phyloP scores from a whole-genome alignment of 2,329 filamentous ascomycete species.

The Botrytis fabae region DNA sequence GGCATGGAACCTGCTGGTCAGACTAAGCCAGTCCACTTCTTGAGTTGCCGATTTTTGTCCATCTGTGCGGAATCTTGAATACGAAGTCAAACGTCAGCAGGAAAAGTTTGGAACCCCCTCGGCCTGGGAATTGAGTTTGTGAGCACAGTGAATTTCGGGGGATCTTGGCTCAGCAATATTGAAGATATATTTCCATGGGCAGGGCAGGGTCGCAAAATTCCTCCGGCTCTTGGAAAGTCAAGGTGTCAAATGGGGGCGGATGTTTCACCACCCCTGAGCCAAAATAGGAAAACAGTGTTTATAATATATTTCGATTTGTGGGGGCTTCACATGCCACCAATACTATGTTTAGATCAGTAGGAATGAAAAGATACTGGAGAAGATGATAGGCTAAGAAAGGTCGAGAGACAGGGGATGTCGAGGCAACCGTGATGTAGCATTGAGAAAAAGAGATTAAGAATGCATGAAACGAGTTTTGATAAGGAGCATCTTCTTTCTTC shows the following conservation, averaged over 20 bases:
- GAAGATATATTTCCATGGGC: neutral
- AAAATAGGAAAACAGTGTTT: neutral
- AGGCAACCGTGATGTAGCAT: constrained; percentile 4
- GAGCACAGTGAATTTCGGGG: neutral
- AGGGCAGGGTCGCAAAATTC: neutral
- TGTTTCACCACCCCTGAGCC: constrained; percentile 16
- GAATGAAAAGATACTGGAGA: neutral
- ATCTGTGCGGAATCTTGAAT: constrained; percentile 11
- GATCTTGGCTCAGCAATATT: neutral
- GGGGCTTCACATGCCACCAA: constrained; percentile 1
- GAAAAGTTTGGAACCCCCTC: neutral
- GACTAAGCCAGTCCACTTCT: neutral
- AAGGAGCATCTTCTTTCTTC: constrained; percentile 18
- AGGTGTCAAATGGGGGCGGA: constrained; percentile 2
- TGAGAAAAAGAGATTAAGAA: constrained; percentile 20
- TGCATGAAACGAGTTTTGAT: constrained; percentile 15
- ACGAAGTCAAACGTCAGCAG: constrained; percentile 2
- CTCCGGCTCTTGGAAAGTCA: constrained; percentile 5
- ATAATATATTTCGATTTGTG: constrained; percentile 9
- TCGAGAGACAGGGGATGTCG: neutral
- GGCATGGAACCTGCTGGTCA: neutral
- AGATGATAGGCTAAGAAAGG: neutral
- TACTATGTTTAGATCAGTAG: constrained; percentile 17
- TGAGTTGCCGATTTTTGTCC: neutral
- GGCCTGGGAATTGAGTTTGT: neutral